A percentile compares a stretch with the other conserved stretches of the same genome.
Conservation (phyloP, 78 protist species). For the Protostelium mycophagum region DNA sequence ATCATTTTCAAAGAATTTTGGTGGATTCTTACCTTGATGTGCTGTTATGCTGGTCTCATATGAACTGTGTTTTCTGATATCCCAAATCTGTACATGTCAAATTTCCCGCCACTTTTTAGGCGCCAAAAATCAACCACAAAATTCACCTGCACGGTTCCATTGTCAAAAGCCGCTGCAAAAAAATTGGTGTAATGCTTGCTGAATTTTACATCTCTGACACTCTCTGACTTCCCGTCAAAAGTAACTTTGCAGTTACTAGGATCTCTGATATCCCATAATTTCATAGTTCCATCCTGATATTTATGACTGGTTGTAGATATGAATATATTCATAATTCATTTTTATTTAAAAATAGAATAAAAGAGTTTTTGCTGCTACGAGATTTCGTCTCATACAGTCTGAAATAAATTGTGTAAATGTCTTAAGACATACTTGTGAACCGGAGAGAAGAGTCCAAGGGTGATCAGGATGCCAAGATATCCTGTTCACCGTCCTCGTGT, state of each 20-base stretch:
- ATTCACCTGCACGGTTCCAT: conserved; percentile 60
- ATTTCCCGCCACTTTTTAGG: not conserved
- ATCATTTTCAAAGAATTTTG: too few species aligned
- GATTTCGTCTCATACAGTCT: not conserved
- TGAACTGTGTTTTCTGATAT: conserved; percentile 37
- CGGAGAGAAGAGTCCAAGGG: conserved; percentile 27
- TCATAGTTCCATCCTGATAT: not conserved
- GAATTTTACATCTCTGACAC: conserved; percentile 69
- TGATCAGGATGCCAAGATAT: conserved; percentile 41
- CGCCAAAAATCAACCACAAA: too few species aligned
- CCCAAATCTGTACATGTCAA: conserved; percentile 32
- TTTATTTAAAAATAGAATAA: not conserved
- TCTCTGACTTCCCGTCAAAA: conserved; percentile 41
- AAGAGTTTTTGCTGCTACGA: not conserved
- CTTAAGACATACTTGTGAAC: conserved; percentile 51
- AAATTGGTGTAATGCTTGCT: conserved; percentile 20
- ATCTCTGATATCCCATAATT: conserved; percentile 46
- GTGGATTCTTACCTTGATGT: too few species aligned
- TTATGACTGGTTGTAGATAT: not conserved
- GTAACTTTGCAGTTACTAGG: conserved; percentile 20
- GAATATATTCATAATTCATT: not conserved
- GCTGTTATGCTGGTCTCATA: conserved; percentile 37
- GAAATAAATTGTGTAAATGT: conserved; percentile 12
- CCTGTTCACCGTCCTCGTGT: conserved; percentile 53
- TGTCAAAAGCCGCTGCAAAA: conserved; percentile 73